Evolutionary conservation across 768 basidiomycete genomes (phyloP).

Genomic region (Royoungia palumana): DNA sequence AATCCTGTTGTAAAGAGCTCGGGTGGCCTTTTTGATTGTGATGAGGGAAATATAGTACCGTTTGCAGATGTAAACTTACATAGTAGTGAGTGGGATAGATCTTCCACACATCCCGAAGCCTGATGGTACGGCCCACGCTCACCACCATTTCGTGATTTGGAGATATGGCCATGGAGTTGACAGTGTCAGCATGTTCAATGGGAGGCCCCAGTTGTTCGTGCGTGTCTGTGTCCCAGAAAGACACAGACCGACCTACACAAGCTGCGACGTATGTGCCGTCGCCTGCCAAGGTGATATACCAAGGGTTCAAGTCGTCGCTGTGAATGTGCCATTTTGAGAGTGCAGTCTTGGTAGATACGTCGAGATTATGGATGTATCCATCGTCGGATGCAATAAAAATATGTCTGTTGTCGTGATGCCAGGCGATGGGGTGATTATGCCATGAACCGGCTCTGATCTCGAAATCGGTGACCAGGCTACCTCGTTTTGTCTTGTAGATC

Average conservation of each 20-base stretch:
- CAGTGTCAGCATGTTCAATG: too few species aligned
- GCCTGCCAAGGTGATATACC: neutral
- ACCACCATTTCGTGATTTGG: too few species aligned
- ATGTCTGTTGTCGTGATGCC: neutral
- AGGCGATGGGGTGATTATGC: neutral
- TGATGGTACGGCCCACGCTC: too few species aligned
- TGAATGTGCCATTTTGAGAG: neutral
- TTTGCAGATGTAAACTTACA: too few species aligned
- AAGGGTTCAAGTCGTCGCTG: neutral
- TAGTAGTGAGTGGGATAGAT: too few species aligned
- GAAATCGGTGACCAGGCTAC: neutral
- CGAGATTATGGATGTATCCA: neutral
- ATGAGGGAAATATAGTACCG: too few species aligned
- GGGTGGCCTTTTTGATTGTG: too few species aligned
- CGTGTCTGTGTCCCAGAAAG: conserved; percentile 6
- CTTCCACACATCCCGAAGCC: too few species aligned
- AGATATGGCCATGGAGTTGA: too few species aligned
- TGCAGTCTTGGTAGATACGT: neutral
- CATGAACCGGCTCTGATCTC: neutral
- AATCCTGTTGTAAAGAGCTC: too few species aligned
- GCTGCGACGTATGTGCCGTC: neutral
- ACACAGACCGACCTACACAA: neutral
- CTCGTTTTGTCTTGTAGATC: neutral
- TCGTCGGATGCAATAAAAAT: neutral
- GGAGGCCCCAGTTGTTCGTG: neutral